Evolutionary conservation across 2,329 filamentous ascomycete genomes (phyloP).

Genomic region (Volutella citrinella): DNA sequence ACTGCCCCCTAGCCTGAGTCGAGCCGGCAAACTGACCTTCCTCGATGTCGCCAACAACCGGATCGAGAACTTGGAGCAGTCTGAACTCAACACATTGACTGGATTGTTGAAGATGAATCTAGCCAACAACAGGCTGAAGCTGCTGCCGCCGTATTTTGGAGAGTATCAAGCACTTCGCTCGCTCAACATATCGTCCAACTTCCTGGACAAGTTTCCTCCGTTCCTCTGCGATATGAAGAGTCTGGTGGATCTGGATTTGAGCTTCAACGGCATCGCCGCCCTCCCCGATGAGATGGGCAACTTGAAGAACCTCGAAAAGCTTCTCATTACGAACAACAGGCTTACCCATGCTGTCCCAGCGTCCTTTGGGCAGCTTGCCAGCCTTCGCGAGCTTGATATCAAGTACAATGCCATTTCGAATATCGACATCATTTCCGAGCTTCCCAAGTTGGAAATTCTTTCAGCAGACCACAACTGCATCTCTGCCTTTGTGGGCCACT

Average conservation of each 20-base stretch:
- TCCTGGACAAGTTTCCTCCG: conserved; percentile 77
- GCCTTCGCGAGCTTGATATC: conserved; percentile 85
- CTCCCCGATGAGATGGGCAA: conserved; percentile 77
- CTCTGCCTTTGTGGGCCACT: conserved; percentile 85
- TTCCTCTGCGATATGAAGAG: conserved; percentile 81
- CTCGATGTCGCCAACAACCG: conserved; percentile 95
- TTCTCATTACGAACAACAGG: conserved; percentile 95
- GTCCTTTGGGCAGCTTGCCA: conserved; percentile 69
- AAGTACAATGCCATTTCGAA: conserved; percentile 88
- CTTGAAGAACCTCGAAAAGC: conserved; percentile 75
- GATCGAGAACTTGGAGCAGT: conserved; percentile 81
- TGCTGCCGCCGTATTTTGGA: conserved; percentile 78
- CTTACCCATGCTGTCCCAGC: conserved; percentile 72
- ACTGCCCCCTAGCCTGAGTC: conserved; percentile 77
- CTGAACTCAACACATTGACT: conserved; percentile 71
- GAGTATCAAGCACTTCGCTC: conserved; percentile 76
- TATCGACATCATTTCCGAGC: conserved; percentile 80
- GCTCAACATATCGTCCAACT: conserved; percentile 92
- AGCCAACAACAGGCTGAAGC: conserved; percentile 85
- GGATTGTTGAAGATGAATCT: conserved; percentile 85
- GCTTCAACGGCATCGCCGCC: conserved; percentile 84
- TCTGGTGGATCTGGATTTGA: conserved; percentile 89
- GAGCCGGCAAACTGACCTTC: conserved; percentile 78
- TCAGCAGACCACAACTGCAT: conserved; percentile 91
- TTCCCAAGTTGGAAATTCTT: conserved; percentile 84